Percentiles rank a stretch among this genome's conserved stretches.
These are phyloP conservation scores for Tetracentron sinense DNA, from an alignment of 164 flowering plant species.

Conservation along the genomic window DNA sequence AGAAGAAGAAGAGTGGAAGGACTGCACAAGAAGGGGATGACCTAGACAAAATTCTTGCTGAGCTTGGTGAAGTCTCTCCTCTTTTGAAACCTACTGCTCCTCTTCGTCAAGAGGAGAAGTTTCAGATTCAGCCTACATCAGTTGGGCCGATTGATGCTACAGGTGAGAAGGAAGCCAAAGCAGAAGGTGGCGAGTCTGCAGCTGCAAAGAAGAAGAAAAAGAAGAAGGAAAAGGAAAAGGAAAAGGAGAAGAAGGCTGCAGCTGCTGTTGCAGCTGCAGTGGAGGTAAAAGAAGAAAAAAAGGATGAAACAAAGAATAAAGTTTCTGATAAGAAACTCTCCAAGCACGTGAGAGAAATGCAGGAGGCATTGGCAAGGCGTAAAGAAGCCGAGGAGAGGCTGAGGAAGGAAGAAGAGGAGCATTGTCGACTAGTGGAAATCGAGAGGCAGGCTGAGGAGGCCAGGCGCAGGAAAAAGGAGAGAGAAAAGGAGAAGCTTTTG, in stretches of 20 bases:
- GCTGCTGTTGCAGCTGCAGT: slow-evolving; percentile 32
- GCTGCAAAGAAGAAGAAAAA: slow-evolving; percentile 94
- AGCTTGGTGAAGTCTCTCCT: slow-evolving; percentile 70
- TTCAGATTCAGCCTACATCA: slow-evolving; percentile 35
- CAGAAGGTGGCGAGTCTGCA: slow-evolving; percentile 64
- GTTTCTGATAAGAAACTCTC: slow-evolving; percentile 69
- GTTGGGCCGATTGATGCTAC: slow-evolving; percentile 28
- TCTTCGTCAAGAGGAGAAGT: slow-evolving; percentile 45
- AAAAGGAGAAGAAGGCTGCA: slow-evolving; percentile 53
- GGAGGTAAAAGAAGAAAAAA: slow-evolving; percentile 33
- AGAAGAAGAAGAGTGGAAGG: slow-evolving; percentile 84
- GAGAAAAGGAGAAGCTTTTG: slow-evolving; percentile 79
- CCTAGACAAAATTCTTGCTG: slow-evolving; percentile 85
- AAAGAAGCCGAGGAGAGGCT: slow-evolving; percentile 82
- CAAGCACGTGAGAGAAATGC: slow-evolving; percentile 97
- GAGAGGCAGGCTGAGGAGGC: slow-evolving; percentile 88
- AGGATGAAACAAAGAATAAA: slow-evolving; percentile 46
- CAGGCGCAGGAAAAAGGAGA: slow-evolving; percentile 75
- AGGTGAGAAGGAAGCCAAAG: slow-evolving; percentile 55
- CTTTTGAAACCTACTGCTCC: slow-evolving; percentile 33
- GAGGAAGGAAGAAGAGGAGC: slow-evolving; percentile 91
- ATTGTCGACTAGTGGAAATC: slow-evolving; percentile 62
- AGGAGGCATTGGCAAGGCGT: slow-evolving; percentile 78
- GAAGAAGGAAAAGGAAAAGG: slow-evolving; percentile 81
- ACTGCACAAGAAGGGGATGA: slow-evolving; percentile 96